Evolutionary conservation across 2,329 filamentous ascomycete species (phyloP), one percentile per base, ranked within the genome.

Genomic region (Talaromyces sp.): DNA sequence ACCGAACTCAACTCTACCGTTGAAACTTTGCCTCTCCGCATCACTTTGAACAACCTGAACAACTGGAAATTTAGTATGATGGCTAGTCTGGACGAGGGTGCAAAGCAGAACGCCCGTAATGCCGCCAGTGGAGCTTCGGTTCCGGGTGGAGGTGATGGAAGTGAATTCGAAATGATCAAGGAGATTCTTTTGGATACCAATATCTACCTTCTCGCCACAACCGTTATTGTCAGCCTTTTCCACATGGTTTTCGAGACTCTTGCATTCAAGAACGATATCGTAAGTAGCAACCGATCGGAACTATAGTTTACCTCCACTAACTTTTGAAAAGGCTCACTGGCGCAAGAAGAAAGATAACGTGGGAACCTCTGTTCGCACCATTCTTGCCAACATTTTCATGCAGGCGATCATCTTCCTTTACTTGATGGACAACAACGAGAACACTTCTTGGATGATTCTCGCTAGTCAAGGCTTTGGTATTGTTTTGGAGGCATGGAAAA

Each of bases 261-360:
- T 36, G 95, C 95, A 1, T 99, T 99, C 81, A 96, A 96, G 72
- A 96, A 90, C 73, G 95, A 99, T 74, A 96, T 99, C 74, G 87
- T 80, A 73, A 75, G 78, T 36, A 33, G 23, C n/a, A 6, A n/a
- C n/a, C 10, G 28, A 55, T 42, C 9, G 33, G 47, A 14, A 18
- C 23, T 18, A 28, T 31, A 40, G 3, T 16, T 58, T n/a, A 5
- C 14, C 3, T 28, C 8, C 52, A 53, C 64, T 56, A 69, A 72
- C 61, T 69, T 51, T 47, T 30, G 61, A 60, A 18, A 47, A 80
- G 78, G 83, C 92, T 56, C 95, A 99, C 78, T 99, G 95, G 87
- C 91, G 93, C 73, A 97, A 98, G 82, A 99, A 99, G 89, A 99
- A 99, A 83, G 96, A 98, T 80, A 95, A 96, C 63, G 90, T 99